Percentiles rank a stretch among this genome's conserved stretches.
phyloP scores from a whole-genome alignment of 345 rosid species.

The Brassica carinata region DNA sequence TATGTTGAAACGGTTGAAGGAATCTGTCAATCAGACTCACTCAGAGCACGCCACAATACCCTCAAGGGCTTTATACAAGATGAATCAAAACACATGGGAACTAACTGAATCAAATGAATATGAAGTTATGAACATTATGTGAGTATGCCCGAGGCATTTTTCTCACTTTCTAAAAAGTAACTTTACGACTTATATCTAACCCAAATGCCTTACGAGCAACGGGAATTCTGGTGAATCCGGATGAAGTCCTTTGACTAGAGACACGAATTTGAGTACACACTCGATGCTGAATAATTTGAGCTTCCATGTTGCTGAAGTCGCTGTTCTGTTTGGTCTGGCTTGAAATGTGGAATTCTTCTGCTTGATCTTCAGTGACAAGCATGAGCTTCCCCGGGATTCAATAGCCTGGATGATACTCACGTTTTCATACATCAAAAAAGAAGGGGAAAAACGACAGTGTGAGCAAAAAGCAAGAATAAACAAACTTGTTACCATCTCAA shows the following conservation, averaged over 20 bases:
- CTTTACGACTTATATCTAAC: conserved; percentile 19
- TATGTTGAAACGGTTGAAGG: background rate
- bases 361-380: conserved; percentile 51
- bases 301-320: conserved; percentile 54
- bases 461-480: conserved; percentile 16
- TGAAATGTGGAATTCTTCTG: conserved; percentile 41
- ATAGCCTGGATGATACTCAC: conserved; percentile 50
- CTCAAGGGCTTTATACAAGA: conserved; percentile 31
- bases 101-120: conserved; percentile 38
- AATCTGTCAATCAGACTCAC: background rate
- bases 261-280: conserved; percentile 58
- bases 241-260: conserved; percentile 73
- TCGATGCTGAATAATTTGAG: conserved; percentile 64
- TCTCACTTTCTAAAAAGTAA: background rate
- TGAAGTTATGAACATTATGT: conserved; percentile 8
- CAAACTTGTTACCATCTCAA: conserved; percentile 62
- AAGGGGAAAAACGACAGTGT: background rate
- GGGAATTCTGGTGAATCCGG: conserved; percentile 46
- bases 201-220: conserved; percentile 49
- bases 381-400: conserved; percentile 43
- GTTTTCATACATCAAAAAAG: conserved; percentile 3
- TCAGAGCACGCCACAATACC: background rate
- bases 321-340: conserved; percentile 31
- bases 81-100: conserved; percentile 20
- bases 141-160: background rate